Base-by-base conservation (phyloP, 257 asterid genomes). In the Knoxia roxburghii region DNA sequence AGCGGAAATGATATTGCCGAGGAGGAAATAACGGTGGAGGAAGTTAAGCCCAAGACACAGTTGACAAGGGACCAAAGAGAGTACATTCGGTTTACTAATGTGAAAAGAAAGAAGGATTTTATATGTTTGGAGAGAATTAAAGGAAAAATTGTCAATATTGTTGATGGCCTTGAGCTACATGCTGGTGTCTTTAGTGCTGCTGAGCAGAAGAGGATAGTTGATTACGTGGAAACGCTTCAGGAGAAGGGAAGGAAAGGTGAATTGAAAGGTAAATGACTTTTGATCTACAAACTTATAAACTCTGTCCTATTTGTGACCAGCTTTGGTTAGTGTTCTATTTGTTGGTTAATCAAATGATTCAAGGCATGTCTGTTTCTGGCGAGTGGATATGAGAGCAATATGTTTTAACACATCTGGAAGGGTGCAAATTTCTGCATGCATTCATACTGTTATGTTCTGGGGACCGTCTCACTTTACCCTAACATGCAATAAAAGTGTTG, bases 131-230 rank as follows among this genome's bases (percentile, higher is more conserved):
- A 81, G 75, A 73, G 78, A 71, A 50, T 81, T 41, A 72, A 63
- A 6, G 84, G 86, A 53, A 79, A 81, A 68, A 20, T 79, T 67
- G 70, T 73, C 15, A 81, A 81, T 41, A 68, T 81, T 48, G 78
- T 81, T 32, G 78, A 73, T 1, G 86, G 86, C 50, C 60, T 81
- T 63, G 86, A 81, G 77, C 65, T 81, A 41, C 86, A 81, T 68
- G 4, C 57, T 10, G 76, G 80, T 54, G 80, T 81, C 68, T 81
- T 81, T 50, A 81, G 83, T 67, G 78, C 82, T 24, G 86, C 74
- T 8, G 86, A 81, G 77, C 86, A 81, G 69, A 78, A 58, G 37
- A 68, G 84, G 69, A 78, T 81, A 20, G 84, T 81, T 61, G 71
- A 70, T 11, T 73, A 26, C 46, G 80, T 78, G 29, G 83, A 73